Evolutionary conservation across 1,284 basidiomycete genomes (phyloP).

Genomic region (Rhodotorula mucilaginosa): DNA sequence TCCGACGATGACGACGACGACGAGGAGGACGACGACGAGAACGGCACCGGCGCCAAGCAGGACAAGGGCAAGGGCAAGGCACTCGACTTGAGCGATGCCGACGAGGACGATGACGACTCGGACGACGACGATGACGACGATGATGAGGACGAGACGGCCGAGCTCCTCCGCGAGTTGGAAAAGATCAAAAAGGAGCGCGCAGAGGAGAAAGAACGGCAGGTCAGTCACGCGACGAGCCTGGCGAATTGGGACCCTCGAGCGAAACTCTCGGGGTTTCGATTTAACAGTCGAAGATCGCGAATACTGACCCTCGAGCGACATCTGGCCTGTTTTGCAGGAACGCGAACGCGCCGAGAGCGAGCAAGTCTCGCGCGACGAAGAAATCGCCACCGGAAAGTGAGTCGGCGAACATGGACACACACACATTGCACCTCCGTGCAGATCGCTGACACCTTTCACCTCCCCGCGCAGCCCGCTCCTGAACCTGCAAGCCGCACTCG

Average conservation of each 20-base stretch:
- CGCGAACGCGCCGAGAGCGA: conserved; percentile 62
- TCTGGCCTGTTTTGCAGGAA: conserved; percentile 54
- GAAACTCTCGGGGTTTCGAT: not conserved
- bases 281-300: not conserved
- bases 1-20: conserved; percentile 50
- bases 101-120: conserved; percentile 39
- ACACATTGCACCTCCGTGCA: too few species aligned
- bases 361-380: conserved; percentile 66
- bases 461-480: conserved; percentile 65
- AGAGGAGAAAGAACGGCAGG: conserved; percentile 76
- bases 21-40: conserved; percentile 47
- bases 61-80: conserved; percentile 47
- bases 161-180: conserved; percentile 84
- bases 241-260: not conserved
- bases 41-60: conserved; percentile 55
- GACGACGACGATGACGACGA: conserved; percentile 60
- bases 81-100: conserved; percentile 28
- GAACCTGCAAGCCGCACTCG: conserved; percentile 82
- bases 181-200: conserved; percentile 93
- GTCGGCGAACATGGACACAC: not conserved
- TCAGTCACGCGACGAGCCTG: conserved; percentile 34
- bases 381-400: conserved; percentile 66
- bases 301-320: not conserved
- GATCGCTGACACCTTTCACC: too few species aligned
- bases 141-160: conserved; percentile 87